Evolutionary conservation across 2,329 filamentous ascomycete genomes (phyloP).

Genomic region (Macrophomina phaseolina): DNA sequence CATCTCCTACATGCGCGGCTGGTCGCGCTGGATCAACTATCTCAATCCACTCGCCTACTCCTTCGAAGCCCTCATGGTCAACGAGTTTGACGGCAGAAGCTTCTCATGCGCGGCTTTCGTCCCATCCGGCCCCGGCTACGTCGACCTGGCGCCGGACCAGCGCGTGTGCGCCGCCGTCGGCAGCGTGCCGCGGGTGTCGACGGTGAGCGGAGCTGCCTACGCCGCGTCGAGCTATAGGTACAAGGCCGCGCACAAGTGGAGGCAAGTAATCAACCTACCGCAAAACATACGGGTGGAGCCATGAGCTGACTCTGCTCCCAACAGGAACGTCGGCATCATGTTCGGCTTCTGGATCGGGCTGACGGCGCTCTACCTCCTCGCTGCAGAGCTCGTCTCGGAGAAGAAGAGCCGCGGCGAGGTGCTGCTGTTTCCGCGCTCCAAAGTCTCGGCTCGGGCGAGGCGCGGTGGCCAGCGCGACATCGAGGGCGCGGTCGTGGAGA

Average conservation of each 20-base stretch:
- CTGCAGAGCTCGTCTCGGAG: constrained; percentile 45
- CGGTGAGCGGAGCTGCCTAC: too few relatives aligned
- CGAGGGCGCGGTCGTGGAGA: not conserved
- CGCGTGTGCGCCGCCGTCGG: too few relatives aligned
- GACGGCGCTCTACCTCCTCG: constrained; percentile 38
- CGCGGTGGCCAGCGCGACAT: constrained; percentile 14
- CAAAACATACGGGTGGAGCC: too few relatives aligned
- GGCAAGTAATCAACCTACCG: constrained; percentile 34
- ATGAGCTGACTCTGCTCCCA: too few relatives aligned
- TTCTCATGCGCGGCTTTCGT: too few relatives aligned
- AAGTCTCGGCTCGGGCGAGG: constrained; percentile 32
- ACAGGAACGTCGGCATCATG: constrained; percentile 48
- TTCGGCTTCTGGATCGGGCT: constrained; percentile 36
- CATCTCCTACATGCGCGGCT: constrained; percentile 70
- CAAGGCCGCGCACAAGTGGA: not conserved
- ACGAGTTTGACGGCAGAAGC: constrained; percentile 52
- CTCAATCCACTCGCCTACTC: constrained; percentile 79
- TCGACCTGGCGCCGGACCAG: too few relatives aligned
- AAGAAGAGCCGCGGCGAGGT: constrained; percentile 52
- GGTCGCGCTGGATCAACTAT: constrained; percentile 85
- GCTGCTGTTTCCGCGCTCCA: constrained; percentile 33
- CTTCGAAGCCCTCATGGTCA: constrained; percentile 81
- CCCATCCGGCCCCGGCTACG: too few relatives aligned
- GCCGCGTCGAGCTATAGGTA: not conserved
- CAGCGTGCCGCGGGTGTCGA: too few relatives aligned